Evolutionary conservation across 345 rosid species (phyloP).

Genomic region (Hibiscus trionum): DNA sequence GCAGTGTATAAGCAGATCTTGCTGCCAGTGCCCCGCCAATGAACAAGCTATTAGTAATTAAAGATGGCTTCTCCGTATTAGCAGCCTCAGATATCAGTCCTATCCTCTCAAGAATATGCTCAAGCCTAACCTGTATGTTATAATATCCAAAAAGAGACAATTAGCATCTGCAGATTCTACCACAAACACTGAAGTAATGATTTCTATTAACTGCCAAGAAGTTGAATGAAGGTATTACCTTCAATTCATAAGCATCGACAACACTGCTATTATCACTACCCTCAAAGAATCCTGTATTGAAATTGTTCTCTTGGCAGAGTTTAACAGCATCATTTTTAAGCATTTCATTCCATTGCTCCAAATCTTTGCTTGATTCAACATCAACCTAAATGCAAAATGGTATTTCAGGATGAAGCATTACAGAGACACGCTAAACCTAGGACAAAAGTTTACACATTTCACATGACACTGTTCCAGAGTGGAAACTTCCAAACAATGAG

Average conservation of each 20-base stretch:
- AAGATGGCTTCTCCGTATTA: slow-evolving; percentile 88
- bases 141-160: not conserved
- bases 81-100: slow-evolving; percentile 88
- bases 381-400: slow-evolving; percentile 49
- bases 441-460: not conserved
- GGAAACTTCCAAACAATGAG: no score
- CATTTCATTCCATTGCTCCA: slow-evolving; percentile 96
- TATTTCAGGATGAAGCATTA: not conserved
- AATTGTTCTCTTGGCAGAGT: slow-evolving; percentile 91
- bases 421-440: not conserved
- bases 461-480: not conserved
- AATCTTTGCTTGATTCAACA: slow-evolving; percentile 75
- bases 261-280: slow-evolving; percentile 76
- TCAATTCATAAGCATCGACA: slow-evolving; percentile 89
- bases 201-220: not conserved
- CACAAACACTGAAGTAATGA: not conserved
- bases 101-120: slow-evolving; percentile 95
- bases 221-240: slow-evolving; percentile 36
- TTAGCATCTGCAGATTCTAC: not conserved
- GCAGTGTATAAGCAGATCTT: slow-evolving; percentile 72
- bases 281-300: slow-evolving; percentile 86
- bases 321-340: slow-evolving; percentile 74
- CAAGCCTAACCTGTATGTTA: slow-evolving; percentile 75
- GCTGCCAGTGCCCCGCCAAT: slow-evolving; percentile 98
- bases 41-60: slow-evolving; percentile 57